Percentiles rank a stretch among this genome's conserved stretches.
phyloP scores from a whole-genome alignment of 2,329 filamentous ascomycete genomes.

The Aspergillus oerlinghausenensis region DNA sequence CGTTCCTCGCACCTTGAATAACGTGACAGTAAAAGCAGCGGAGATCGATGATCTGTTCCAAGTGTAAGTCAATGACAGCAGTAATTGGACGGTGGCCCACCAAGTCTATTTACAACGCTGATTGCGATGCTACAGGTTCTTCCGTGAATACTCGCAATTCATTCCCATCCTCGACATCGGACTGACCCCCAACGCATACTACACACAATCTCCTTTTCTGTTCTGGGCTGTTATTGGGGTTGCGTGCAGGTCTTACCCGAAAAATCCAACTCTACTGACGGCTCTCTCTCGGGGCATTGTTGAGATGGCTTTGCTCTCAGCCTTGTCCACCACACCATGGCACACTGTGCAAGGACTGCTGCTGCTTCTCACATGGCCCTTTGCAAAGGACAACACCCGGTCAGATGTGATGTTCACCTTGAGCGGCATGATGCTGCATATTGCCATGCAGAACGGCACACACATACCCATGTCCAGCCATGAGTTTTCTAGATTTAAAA shows the following conservation, averaged over 20 bases:
- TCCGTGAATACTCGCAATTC: conserved; percentile 34
- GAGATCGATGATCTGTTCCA: conserved; percentile 39
- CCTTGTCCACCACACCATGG: conserved; percentile 27
- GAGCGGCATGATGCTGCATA: conserved; percentile 36
- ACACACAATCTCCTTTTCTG: conserved; percentile 70
- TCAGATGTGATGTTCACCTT: conserved; percentile 35
- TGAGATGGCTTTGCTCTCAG: conserved; percentile 35
- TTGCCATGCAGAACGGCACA: conserved; percentile 41
- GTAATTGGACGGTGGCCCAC: too few relatives aligned
- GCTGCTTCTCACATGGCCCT: conserved; percentile 38
- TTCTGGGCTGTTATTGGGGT: conserved; percentile 67
- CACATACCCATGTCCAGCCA: conserved; percentile 41
- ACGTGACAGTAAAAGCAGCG: conserved; percentile 22
- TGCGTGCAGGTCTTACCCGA: conserved; percentile 33
- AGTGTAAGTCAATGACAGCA: conserved; percentile 19
- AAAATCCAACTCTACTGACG: conserved; percentile 36
- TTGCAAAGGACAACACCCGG: conserved; percentile 30
- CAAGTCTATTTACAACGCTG: neutral
- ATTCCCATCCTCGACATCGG: conserved; percentile 39
- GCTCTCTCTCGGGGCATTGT: conserved; percentile 31
- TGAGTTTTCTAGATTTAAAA: conserved; percentile 36
- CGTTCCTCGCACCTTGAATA: conserved; percentile 26
- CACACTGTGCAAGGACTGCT: conserved; percentile 35
- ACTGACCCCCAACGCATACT: conserved; percentile 67
- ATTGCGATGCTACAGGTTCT: conserved; percentile 26